Base-by-base conservation (phyloP, 345 rosid genomes). In the Luvunga scandens region DNA sequence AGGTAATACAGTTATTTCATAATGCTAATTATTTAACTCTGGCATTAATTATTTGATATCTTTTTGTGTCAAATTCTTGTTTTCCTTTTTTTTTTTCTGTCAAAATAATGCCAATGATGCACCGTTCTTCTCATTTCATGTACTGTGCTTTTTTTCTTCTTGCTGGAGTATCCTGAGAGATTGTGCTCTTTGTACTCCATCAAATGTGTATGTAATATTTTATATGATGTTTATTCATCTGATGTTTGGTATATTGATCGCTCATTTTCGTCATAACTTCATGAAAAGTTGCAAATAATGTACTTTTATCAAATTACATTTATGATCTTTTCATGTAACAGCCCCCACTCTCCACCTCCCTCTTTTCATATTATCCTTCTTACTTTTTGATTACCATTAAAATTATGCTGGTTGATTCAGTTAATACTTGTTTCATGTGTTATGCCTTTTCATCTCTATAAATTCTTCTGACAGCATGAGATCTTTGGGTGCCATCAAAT, bases 1-100 rank as follows among this genome's bases (percentile, higher is more conserved):
- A 91, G 93, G 95, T 91, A 83, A 66, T 65, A 69, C n/a, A 42
- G 38, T n/a, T 8, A 31, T 59, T 42, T 38, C 3, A 30, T 36
- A 14, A 10, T 53, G 57, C n/a, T 69, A 34, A 27, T 55, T 8
- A 50, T 45, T 45, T 45, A 12, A 45, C 18, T 10, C 4, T 45
- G 50, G 5, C 50, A 13, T 5, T 53, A 53, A 16, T 53, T 53
- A 5, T 53, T 53, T 53, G 4, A 1, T 53, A 18, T 53, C 7
- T 4, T 6, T 6, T 18, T 19, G 22, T 53, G 21, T 53, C 57
- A 53, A 53, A 19, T 18, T 53, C 57, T 53, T 53, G 57, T 53
- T 53, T 6, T 53, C 22, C 5, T 18, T 53, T 18, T 5, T 16
- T 53, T 22, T 18, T 53, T 53, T 53, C 22, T 53, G 57, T 53